Percentiles rank a stretch among this genome's conserved stretches.
Evolutionary conservation across 768 basidiomycete genomes (phyloP).

Genomic region (Calvatia gigantea): DNA sequence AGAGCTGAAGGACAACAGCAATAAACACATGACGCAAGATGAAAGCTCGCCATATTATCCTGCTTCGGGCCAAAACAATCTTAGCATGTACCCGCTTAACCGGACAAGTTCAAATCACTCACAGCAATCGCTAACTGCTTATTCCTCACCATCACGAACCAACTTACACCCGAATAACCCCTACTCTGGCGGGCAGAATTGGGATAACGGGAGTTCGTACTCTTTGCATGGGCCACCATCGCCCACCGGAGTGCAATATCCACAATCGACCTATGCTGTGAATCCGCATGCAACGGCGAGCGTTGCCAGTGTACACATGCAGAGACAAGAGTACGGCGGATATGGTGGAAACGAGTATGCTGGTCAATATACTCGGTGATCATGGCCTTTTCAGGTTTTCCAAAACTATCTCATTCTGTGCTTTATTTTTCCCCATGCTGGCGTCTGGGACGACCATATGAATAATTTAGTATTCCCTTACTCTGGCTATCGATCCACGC

Average conservation of each 20-base stretch:
- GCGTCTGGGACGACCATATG: conserved; percentile 2
- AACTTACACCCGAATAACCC: background rate
- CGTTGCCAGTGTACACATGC: conserved; percentile 8
- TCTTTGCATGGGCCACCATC: conserved; percentile 4
- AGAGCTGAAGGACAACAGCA: background rate
- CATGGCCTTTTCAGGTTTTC: background rate
- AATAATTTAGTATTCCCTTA: no score
- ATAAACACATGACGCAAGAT: background rate
- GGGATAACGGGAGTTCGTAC: conserved; percentile 1
- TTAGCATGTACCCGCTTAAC: conserved; percentile 4
- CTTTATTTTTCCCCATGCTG: conserved; percentile 10
- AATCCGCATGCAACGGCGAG: conserved; percentile 8
- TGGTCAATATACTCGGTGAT: conserved; percentile 1
- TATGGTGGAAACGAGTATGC: background rate
- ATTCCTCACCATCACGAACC: background rate
- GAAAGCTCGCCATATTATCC: conserved; percentile 11
- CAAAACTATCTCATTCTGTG: background rate
- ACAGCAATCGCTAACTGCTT: background rate
- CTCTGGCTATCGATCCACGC: background rate
- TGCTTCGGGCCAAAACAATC: background rate
- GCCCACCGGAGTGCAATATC: background rate
- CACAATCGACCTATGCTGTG: background rate
- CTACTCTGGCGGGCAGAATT: background rate
- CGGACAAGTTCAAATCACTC: conserved; percentile 3
- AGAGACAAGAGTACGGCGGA: background rate